phyloP scores from a whole-genome alignment of 345 rosid genomes.

The Melaleuca quinquenervia region DNA sequence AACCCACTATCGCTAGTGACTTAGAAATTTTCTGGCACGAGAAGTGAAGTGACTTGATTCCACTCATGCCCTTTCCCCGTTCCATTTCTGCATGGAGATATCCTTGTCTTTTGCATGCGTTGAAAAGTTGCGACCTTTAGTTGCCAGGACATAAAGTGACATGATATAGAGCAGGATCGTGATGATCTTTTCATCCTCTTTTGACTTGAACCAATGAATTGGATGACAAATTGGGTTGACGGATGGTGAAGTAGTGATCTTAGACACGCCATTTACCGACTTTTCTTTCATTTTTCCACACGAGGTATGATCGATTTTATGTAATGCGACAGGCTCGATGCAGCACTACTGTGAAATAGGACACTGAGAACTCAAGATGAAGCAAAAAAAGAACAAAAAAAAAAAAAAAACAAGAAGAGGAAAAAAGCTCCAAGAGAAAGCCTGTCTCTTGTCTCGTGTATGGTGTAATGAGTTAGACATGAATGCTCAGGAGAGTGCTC shows the following conservation, averaged over 20 bases:
- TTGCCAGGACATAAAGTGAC: background rate
- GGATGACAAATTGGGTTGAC: background rate
- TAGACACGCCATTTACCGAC: background rate
- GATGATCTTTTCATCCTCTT: background rate
- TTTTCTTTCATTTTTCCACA: background rate
- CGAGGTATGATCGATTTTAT: background rate
- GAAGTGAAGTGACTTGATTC: background rate
- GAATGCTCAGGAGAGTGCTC: background rate
- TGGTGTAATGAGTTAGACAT: background rate
- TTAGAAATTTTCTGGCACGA: background rate
- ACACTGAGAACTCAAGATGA: background rate
- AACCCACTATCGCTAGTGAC: background rate
- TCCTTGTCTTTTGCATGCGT: background rate
- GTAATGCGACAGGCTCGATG: background rate
- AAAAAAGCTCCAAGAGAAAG: background rate
- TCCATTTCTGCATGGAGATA: background rate
- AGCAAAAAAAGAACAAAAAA: background rate
- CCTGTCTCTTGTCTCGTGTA: background rate
- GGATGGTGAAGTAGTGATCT: background rate
- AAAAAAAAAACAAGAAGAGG: background rate
- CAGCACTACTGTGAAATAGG: background rate
- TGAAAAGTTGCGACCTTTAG: background rate
- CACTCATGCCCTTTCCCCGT: background rate
- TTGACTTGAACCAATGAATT: background rate
- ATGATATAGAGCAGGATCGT: background rate